These are phyloP conservation scores for Colletotrichum tofieldiae DNA, from an alignment of 2,329 filamentous ascomycete species.

Conservation along the genomic window DNA sequence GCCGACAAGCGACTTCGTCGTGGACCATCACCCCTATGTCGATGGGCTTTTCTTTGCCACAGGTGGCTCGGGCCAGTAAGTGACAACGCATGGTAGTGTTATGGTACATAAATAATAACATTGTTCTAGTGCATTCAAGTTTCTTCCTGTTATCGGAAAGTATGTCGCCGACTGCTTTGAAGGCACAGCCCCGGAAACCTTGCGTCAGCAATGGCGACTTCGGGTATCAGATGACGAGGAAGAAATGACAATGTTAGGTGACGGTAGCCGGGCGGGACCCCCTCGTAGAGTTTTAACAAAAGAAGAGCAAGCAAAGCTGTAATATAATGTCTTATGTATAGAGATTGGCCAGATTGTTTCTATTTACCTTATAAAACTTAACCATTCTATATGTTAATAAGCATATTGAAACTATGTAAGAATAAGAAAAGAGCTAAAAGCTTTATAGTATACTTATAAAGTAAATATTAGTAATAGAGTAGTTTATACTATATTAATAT, in stretches of 20 bases:
- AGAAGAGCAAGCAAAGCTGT: background rate
- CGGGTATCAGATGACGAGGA: background rate
- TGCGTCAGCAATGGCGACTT: background rate
- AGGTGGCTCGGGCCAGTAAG: slow-evolving; percentile 61
- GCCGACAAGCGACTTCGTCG: slow-evolving; percentile 62
- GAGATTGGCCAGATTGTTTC: too few relatives aligned
- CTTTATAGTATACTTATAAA: too few relatives aligned
- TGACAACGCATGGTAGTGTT: background rate
- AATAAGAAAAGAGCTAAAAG: too few relatives aligned
- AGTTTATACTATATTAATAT: too few relatives aligned
- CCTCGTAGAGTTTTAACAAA: background rate
- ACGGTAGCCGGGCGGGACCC: background rate
- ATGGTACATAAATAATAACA: background rate
- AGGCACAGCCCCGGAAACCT: background rate
- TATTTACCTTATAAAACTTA: too few relatives aligned
- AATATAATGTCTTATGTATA: background rate
- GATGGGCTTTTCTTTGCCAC: slow-evolving; percentile 64
- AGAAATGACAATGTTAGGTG: background rate
- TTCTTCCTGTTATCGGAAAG: background rate
- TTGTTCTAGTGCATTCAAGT: background rate
- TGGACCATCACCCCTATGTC: slow-evolving; percentile 68
- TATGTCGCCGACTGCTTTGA: background rate
- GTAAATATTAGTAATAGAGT: too few relatives aligned
- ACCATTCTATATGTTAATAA: too few relatives aligned
- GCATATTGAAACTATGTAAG: too few relatives aligned